Evolutionary conservation across 495 filamentous ascomycete species (phyloP), one percentile per base, ranked within the genome.

Genomic region (Hamigera avellanea): DNA sequence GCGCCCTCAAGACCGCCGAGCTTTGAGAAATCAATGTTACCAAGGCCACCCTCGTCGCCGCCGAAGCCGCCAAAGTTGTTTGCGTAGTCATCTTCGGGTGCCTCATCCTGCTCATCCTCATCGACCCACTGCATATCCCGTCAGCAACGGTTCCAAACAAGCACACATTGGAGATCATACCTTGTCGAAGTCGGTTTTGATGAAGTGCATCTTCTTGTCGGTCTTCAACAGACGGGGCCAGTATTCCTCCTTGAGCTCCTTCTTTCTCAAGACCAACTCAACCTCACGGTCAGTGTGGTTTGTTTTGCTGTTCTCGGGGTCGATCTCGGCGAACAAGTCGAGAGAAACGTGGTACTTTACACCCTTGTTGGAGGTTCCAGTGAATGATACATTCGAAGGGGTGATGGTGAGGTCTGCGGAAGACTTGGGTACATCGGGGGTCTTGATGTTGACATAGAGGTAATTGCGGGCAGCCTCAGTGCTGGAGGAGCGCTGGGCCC

Each of bases 111-210:
- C 73, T 98, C 91, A 59, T 98, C 91, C 76, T 96, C 91, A 58
- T 96, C 93, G 47, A 98, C 87, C 93, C 93, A 98, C 86, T 86
- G 42, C 33, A 19, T 0, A 19, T 10, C 18, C 15, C 5, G 45
- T 60, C 39, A 62, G 50, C 37, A 33, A 5, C 21, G 4, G 21
- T 23, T 35, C 28, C 10, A 32, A 15, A 12, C 42, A 31, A 36
- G 28, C 27, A 21, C 26, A 25, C 16, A 27, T 38, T 23, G 9
- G 37, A 29, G 12, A 25, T 18, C 69, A 39, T 62, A 84, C 81
- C 77, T 96, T 96, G 65, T 95, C 86, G 51, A 98, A 98, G 61
- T 98, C 81, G 48, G 91, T 98, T 84, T 94, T 95, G 52, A 98
- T 61, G 77, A 91, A 98, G 69, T 96, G 91, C 35, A 80, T 54